Base-by-base conservation (phyloP, 768 basidiomycete genomes). In the Suillus plorans region DNA sequence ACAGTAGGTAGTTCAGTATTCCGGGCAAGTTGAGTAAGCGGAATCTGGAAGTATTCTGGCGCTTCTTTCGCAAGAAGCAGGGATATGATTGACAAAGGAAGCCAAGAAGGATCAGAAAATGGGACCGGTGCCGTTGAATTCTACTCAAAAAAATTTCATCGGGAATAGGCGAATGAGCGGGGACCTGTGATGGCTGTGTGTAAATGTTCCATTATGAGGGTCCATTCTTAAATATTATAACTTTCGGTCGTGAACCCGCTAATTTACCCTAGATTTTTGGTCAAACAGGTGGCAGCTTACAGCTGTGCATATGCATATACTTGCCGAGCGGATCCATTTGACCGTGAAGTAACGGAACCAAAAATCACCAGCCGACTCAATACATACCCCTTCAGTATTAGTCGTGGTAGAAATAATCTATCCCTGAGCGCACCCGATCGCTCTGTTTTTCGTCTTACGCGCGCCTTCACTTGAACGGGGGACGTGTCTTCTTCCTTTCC, bases 171-270 rank as follows among this genome's bases (percentile, higher is more conserved):
- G 75, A 78, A 50, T 47, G 61, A 64, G 75, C 75, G 75, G 75
- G 75, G 75, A 76, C 75, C 75, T 76, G 68, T 66, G 72, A 76
- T 69, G 75, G 75, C 75, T 76, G 75, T 76, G 75, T 76, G 74
- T 72, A 74, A 63, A 75, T 73, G 74, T 31, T 53, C 52, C 52
- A 53, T 53, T 53, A 53, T 55, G 53, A 55, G 34, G 50, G 25
- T 25, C 36, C 52, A 53, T 50, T 47, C n/a, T 25, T 2, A 50
- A 50, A 31, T 31, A 31, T 37, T 10, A 37, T 37, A 37, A 37
- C 36, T 42, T 61, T 53, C 41, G 66, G 69, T 62, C 62, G 62
- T 72, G 62, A 68, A 56, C 58, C 47, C 61, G 64, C 68, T 68
- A 70, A 45, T 45, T 36, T 62, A 6, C 34, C 41, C 64, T 56